Evolutionary conservation across 139 green algal species (phyloP).

Genomic region (Haematococcus lacustris): DNA sequence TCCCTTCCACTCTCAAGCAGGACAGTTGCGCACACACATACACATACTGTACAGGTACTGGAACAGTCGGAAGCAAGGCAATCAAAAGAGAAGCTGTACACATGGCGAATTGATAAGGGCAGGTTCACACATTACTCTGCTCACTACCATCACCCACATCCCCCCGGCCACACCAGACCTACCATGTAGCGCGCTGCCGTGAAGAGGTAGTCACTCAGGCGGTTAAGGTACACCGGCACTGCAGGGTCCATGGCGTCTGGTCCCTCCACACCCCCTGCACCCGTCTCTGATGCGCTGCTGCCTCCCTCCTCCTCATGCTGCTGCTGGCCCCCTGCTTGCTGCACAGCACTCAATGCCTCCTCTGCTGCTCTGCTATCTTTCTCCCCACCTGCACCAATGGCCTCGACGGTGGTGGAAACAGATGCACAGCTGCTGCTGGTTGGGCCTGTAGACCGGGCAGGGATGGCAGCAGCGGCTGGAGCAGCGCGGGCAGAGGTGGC

Average conservation of each 20-base stretch:
- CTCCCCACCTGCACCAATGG: neutral
- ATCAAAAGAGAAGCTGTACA: conserved; percentile 34
- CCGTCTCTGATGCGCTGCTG: neutral
- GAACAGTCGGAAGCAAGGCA: neutral
- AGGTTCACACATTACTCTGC: conserved; percentile 56
- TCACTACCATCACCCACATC: neutral
- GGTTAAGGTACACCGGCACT: conserved; percentile 79
- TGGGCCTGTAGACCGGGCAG: too few species aligned
- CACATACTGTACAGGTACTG: neutral
- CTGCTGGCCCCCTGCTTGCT: too few species aligned
- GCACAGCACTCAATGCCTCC: too few species aligned
- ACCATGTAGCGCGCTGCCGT: conserved; percentile 69
- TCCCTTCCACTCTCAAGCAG: neutral
- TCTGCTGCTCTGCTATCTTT: neutral
- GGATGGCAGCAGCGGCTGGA: too few species aligned
- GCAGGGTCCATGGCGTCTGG: neutral
- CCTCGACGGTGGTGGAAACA: neutral
- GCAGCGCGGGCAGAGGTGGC: neutral
- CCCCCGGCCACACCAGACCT: neutral
- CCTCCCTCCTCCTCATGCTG: conserved; percentile 19
- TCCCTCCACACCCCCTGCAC: neutral
- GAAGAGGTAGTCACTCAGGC: conserved; percentile 95
- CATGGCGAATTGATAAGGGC: conserved; percentile 43
- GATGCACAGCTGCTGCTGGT: too few species aligned
- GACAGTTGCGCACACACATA: conserved; percentile 4